Conservation (phyloP, 2,329 filamentous ascomycete species). For the Pseudopithomyces maydicus region DNA sequence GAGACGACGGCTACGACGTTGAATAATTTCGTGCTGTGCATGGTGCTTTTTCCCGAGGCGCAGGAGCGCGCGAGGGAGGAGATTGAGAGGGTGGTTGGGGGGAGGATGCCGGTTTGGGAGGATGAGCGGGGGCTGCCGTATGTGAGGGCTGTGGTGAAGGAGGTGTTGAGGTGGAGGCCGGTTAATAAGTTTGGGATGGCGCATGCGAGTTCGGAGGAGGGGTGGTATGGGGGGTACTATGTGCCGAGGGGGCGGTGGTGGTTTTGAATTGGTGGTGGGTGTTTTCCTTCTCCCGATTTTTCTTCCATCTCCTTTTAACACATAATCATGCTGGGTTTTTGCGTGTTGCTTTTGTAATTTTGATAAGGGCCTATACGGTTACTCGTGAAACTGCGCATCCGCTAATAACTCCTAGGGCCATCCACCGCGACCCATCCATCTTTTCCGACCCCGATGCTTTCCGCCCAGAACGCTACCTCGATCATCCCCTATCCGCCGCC, state of each 20-base stretch:
- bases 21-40: constrained; percentile 37
- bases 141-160: constrained; percentile 43
- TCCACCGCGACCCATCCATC: constrained; percentile 36
- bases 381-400: no score
- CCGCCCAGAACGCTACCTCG: constrained; percentile 34
- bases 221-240: constrained; percentile 46
- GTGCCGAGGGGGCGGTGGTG: constrained; percentile 43
- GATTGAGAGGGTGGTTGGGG: constrained; percentile 36
- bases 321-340: not conserved
- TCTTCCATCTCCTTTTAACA: not conserved
- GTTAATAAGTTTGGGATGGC: constrained; percentile 41
- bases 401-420: constrained; percentile 29
- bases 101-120: constrained; percentile 38
- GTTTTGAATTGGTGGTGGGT: constrained; percentile 42
- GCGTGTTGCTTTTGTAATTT: no score
- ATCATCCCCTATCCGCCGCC: constrained; percentile 29
- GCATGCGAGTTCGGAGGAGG: constrained; percentile 39
- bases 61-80: constrained; percentile 35
- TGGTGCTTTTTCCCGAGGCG: constrained; percentile 32
- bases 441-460: constrained; percentile 37
- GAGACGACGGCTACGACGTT: constrained; percentile 39
- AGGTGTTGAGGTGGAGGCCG: constrained; percentile 37
- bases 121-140: constrained; percentile 37
- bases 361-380: no score
- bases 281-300: not conserved